Percentiles rank a stretch among this genome's conserved stretches.
phyloP scores from a whole-genome alignment of 257 asterid species.

The Gentiana dahurica region DNA sequence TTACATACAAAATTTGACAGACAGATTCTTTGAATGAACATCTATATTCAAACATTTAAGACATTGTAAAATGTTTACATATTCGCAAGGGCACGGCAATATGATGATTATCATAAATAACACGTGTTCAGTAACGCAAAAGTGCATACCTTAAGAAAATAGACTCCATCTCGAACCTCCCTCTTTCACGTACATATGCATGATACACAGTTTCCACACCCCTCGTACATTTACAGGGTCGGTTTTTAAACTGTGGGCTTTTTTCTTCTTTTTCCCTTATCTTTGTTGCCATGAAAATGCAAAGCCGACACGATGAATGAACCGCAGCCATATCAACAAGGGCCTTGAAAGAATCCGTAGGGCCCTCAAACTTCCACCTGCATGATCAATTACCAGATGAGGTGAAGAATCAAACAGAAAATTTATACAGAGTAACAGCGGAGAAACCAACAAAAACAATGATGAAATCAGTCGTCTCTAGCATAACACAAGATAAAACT shows the following conservation, averaged over 20 bases:
- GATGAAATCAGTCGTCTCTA: too few relatives aligned
- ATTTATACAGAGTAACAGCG: not conserved
- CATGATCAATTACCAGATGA: not conserved
- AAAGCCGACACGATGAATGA: slow-evolving; percentile 95
- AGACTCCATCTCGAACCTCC: slow-evolving; percentile 72
- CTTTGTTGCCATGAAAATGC: slow-evolving; percentile 81
- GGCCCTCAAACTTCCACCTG: slow-evolving; percentile 98
- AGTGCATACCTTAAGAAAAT: slow-evolving; percentile 63
- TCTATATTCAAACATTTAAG: too few relatives aligned
- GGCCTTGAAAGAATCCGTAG: slow-evolving; percentile 92
- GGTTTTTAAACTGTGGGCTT: slow-evolving; percentile 44
- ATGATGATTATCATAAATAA: not conserved
- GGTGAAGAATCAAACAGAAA: not conserved
- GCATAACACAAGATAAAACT: too few relatives aligned
- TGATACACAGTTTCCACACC: slow-evolving; percentile 60
- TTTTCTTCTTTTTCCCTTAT: slow-evolving; percentile 52
- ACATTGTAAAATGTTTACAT: too few relatives aligned
- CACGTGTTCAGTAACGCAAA: not conserved
- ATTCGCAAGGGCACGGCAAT: too few relatives aligned
- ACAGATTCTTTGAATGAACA: too few relatives aligned
- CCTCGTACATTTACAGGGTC: slow-evolving; percentile 77
- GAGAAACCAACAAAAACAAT: not conserved
- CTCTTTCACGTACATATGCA: slow-evolving; percentile 79
- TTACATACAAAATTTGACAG: too few relatives aligned
- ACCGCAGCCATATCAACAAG: slow-evolving; percentile 99